phyloP scores from a whole-genome alignment of 345 rosid genomes.

The Crucihimalaya himalaica region DNA sequence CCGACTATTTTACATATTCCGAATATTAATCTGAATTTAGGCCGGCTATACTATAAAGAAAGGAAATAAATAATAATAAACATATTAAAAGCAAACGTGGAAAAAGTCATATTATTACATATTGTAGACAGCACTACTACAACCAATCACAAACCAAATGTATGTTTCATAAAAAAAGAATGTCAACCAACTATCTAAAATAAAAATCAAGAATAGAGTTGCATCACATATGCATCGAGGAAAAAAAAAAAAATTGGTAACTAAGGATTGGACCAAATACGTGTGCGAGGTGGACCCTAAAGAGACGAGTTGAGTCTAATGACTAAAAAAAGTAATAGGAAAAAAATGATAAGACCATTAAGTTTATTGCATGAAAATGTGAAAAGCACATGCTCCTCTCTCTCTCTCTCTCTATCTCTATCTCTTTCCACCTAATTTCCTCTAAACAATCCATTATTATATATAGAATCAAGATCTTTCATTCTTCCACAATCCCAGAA shows the following conservation, averaged over 20 bases:
- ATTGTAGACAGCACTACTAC: not conserved
- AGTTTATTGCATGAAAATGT: slow-evolving; percentile 36
- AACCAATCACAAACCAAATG: slow-evolving; percentile 1
- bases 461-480: slow-evolving; percentile 28
- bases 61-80: not conserved
- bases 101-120: not conserved
- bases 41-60: not conserved
- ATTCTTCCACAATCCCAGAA: slow-evolving; percentile 24
- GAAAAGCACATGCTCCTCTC: slow-evolving; percentile 37
- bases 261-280: slow-evolving; percentile 29
- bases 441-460: slow-evolving; percentile 33
- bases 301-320: slow-evolving; percentile 5
- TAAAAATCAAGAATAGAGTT: not conserved
- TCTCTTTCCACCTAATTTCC: slow-evolving; percentile 51
- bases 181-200: slow-evolving; percentile 14
- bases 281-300: slow-evolving; percentile 36
- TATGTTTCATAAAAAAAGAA: slow-evolving; percentile 7
- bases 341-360: slow-evolving; percentile 21
- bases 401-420: not conserved
- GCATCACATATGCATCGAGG: not conserved
- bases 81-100: not conserved
- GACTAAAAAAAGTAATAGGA: slow-evolving; percentile 21
- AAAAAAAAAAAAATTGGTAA: not conserved
- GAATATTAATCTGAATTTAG: not conserved
- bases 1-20: not conserved